A percentile compares a stretch with the other conserved stretches of the same genome.
These are phyloP conservation scores for Sarocladiaceae sp. DNA, from an alignment of 2,329 filamentous ascomycete genomes.

Conservation along the genomic window DNA sequence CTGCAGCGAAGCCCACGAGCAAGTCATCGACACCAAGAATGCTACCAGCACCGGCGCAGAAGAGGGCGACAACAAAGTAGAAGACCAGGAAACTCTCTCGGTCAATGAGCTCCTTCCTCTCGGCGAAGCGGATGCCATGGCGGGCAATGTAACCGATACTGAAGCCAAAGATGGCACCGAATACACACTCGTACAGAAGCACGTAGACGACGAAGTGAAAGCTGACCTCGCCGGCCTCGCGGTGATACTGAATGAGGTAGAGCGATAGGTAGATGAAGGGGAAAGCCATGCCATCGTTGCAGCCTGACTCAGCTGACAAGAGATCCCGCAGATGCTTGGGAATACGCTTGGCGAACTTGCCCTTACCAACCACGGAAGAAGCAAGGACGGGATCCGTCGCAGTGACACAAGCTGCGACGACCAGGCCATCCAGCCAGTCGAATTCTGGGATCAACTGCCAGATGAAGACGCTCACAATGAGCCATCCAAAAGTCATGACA, in stretches of 20 bases:
- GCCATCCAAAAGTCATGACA: constrained; percentile 97
- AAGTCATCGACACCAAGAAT: constrained; percentile 90
- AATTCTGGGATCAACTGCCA: constrained; percentile 83
- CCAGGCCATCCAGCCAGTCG: constrained; percentile 85
- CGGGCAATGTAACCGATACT: constrained; percentile 83
- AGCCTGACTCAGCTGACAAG: constrained; percentile 93
- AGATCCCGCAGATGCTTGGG: constrained; percentile 96
- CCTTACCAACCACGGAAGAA: constrained; percentile 96
- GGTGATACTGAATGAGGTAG: constrained; percentile 81
- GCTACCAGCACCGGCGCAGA: constrained; percentile 90
- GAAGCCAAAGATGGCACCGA: constrained; percentile 87
- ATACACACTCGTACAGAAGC: constrained; percentile 92
- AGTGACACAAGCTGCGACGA: constrained; percentile 87
- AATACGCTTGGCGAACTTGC: constrained; percentile 95
- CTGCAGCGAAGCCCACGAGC: constrained; percentile 88
- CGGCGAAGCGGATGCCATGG: constrained; percentile 83
- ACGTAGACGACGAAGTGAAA: constrained; percentile 88
- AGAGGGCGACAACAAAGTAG: constrained; percentile 94
- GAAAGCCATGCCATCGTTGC: constrained; percentile 99
- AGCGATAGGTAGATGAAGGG: constrained; percentile 92
- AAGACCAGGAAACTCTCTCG: constrained; percentile 97
- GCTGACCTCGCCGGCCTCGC: constrained; percentile 62
- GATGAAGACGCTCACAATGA: constrained; percentile 87
- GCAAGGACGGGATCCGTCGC: constrained; percentile 96
- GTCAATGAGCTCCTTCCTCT: constrained; percentile 82